Evolutionary conservation across 495 filamentous ascomycete species (phyloP).

Genomic region (Neurospora terricola): DNA sequence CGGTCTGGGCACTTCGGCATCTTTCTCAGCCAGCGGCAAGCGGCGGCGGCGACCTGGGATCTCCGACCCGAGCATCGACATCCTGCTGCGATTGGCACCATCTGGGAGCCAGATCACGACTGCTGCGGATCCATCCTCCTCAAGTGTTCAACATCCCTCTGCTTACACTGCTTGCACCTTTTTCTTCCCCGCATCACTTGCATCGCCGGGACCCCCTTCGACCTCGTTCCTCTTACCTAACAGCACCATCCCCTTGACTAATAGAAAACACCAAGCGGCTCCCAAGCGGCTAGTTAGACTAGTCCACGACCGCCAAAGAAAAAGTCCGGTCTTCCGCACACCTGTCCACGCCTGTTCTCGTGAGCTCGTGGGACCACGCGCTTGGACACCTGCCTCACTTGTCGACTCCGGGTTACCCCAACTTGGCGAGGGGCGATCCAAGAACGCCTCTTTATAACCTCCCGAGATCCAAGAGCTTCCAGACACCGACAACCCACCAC

Average conservation of each 20-base stretch:
- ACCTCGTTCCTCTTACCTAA: slow-evolving; percentile 38
- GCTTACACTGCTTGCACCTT: not conserved
- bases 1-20: not conserved
- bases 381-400: not conserved
- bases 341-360: not conserved
- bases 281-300: not conserved
- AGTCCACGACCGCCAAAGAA: not conserved
- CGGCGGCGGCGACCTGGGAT: not conserved
- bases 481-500: not conserved
- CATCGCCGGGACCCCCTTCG: slow-evolving; percentile 12
- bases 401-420: not conserved
- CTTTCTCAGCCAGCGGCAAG: not conserved
- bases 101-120: not conserved
- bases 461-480: not conserved
- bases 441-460: not conserved
- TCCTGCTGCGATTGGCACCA: not conserved
- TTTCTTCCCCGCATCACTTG: slow-evolving; percentile 33
- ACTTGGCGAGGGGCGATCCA: not conserved
- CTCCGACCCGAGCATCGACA: not conserved
- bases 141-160: slow-evolving; percentile 16
- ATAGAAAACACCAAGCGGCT: slow-evolving; percentile 27
- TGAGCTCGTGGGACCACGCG: not conserved
- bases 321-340: not conserved
- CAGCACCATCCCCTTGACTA: slow-evolving; percentile 34
- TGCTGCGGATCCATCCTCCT: not conserved